phyloP scores from a whole-genome alignment of 306 rosid species.

The Dicorynia guianensis region DNA sequence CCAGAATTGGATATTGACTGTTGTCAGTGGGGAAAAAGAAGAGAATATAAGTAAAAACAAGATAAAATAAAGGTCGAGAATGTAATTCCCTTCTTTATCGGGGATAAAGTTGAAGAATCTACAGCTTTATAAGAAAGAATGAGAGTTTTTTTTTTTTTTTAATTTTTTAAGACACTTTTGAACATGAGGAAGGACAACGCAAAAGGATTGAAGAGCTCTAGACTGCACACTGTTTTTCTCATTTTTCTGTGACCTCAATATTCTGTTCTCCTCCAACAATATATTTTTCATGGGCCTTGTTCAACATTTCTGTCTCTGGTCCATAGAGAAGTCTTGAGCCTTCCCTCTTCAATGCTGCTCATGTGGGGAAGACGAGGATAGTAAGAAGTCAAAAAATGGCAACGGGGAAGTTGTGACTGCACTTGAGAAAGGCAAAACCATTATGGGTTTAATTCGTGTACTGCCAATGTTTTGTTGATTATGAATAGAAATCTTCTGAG shows the following conservation, averaged over 20 bases:
- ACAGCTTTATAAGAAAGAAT: conserved; percentile 49
- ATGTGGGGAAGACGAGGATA: no score
- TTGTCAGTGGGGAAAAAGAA: conserved; percentile 51
- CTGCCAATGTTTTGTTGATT: neutral
- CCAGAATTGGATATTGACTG: conserved; percentile 39
- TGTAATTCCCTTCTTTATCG: conserved; percentile 68
- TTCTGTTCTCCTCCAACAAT: no score
- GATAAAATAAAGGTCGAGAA: conserved; percentile 60
- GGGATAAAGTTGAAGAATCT: conserved; percentile 74
- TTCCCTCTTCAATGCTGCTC: neutral
- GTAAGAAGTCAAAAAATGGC: no score
- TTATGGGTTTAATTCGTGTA: neutral
- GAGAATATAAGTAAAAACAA: conserved; percentile 55
- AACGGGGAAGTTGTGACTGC: no score
- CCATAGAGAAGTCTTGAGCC: conserved; percentile 25
- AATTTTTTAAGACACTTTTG: conserved; percentile 33
- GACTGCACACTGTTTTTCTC: conserved; percentile 31
- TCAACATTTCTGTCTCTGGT: conserved; percentile 15
- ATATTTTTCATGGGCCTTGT: no score
- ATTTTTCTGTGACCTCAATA: conserved; percentile 3
- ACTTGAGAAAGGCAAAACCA: neutral
- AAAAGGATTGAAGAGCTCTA: conserved; percentile 41
- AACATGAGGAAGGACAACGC: conserved; percentile 51
- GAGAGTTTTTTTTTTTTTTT: conserved; percentile 42
- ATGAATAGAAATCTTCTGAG: neutral